Conservation (phyloP, 2,329 filamentous ascomycete species). For the Ascochyta pisi region DNA sequence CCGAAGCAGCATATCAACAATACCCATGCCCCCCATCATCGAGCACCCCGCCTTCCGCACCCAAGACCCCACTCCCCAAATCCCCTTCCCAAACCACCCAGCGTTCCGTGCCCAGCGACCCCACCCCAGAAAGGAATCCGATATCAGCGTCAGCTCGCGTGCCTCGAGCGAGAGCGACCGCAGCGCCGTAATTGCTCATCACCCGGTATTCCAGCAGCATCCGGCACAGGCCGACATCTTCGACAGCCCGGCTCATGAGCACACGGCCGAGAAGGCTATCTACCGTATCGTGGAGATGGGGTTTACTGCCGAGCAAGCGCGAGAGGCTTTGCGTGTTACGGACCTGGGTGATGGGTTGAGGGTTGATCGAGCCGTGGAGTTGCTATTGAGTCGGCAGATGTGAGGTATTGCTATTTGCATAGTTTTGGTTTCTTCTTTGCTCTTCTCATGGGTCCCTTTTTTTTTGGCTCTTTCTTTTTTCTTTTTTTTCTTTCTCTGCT, state of each 20-base stretch:
- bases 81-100: slow-evolving; percentile 23
- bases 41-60: slow-evolving; percentile 29
- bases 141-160: slow-evolving; percentile 6
- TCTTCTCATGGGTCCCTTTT: not conserved
- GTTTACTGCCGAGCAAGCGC: slow-evolving; percentile 62
- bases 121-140: not conserved
- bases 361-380: slow-evolving; percentile 63
- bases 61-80: slow-evolving; percentile 7
- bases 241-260: slow-evolving; percentile 50
- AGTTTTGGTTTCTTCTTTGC: not conserved
- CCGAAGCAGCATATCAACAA: slow-evolving; percentile 34
- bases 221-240: slow-evolving; percentile 40
- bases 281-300: slow-evolving; percentile 66
- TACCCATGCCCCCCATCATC: slow-evolving; percentile 41
- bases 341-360: slow-evolving; percentile 66
- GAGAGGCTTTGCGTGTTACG: slow-evolving; percentile 64
- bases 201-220: slow-evolving; percentile 39
- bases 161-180: slow-evolving; percentile 3
- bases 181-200: slow-evolving; percentile 13
- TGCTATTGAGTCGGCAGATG: slow-evolving; percentile 52
- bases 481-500: too few species aligned
- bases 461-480: not conserved
- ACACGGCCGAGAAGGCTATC: slow-evolving; percentile 65
- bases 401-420: not conserved
- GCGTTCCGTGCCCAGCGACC: slow-evolving; percentile 7